Evolutionary conservation across 2,329 filamentous ascomycete genomes (phyloP).

Genomic region (Thermothelomyces thermophilus): DNA sequence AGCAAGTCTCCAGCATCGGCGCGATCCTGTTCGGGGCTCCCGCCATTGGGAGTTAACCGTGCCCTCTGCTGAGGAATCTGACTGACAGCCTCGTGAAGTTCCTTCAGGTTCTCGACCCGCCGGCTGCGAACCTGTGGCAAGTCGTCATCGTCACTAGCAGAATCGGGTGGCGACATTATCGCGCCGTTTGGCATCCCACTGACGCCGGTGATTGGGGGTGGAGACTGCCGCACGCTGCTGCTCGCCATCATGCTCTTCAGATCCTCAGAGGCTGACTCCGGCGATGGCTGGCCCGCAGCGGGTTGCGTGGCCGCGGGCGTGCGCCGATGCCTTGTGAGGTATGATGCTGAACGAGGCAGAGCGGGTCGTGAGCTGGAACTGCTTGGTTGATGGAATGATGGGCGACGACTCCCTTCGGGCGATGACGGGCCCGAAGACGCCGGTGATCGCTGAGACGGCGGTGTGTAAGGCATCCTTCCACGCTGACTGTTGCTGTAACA

Average conservation of each 20-base stretch:
- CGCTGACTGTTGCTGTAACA: slow-evolving; percentile 29
- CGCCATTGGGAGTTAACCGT: slow-evolving; percentile 45
- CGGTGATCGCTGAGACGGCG: slow-evolving; percentile 62
- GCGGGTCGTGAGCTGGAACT: slow-evolving; percentile 41
- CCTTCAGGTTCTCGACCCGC: slow-evolving; percentile 48
- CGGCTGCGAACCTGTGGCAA: slow-evolving; percentile 35
- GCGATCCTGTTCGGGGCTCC: slow-evolving; percentile 2
- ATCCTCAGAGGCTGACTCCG: slow-evolving; percentile 45
- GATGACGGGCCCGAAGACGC: slow-evolving; percentile 52
- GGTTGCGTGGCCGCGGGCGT: slow-evolving; percentile 41
- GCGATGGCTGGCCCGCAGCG: slow-evolving; percentile 37
- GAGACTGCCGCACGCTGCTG: slow-evolving; percentile 71
- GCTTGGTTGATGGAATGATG: slow-evolving; percentile 42
- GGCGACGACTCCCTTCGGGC: slow-evolving; percentile 51
- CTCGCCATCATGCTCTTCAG: slow-evolving; percentile 42
- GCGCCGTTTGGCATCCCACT: slow-evolving; percentile 72
- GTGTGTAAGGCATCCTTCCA: slow-evolving; percentile 74
- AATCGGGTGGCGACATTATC: slow-evolving; percentile 84
- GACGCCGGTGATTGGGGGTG: slow-evolving; percentile 68
- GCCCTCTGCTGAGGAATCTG: slow-evolving; percentile 63
- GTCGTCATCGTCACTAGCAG: slow-evolving; percentile 78
- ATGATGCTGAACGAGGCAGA: slow-evolving; percentile 59
- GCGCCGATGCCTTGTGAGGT: slow-evolving; percentile 57
- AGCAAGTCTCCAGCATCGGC: slow-evolving; percentile 33
- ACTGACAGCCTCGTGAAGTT: slow-evolving; percentile 77